Conservation (phyloP, 2,329 filamentous ascomycete species). For the Ilyonectria robusta region DNA sequence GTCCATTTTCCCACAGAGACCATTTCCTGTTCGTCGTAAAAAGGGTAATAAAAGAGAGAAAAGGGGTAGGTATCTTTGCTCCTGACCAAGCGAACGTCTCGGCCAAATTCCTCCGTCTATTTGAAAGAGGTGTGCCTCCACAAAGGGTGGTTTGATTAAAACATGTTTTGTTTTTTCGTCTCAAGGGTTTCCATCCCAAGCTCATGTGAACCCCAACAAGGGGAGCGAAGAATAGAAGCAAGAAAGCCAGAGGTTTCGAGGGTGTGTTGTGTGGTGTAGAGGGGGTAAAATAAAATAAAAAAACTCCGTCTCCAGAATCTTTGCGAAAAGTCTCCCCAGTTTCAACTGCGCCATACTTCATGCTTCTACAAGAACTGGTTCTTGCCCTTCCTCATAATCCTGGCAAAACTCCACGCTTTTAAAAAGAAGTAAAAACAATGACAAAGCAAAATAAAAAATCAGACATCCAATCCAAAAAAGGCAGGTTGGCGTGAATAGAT, state of each 20-base stretch:
- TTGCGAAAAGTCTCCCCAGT: constrained; percentile 35
- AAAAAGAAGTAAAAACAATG: constrained; percentile 33
- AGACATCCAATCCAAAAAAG: constrained; percentile 18
- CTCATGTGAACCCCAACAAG: constrained; percentile 20
- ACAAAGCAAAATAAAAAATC: constrained; percentile 36
- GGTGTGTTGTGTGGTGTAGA: constrained; percentile 10
- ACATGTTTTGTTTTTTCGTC: constrained; percentile 34
- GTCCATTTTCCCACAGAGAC: constrained; percentile 22
- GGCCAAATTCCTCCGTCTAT: constrained; percentile 43
- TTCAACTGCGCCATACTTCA: constrained; percentile 48
- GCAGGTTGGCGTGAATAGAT: constrained; percentile 35
- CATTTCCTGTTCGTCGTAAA: constrained; percentile 23
- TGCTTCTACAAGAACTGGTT: constrained; percentile 47
- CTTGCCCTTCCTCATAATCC: constrained; percentile 48
- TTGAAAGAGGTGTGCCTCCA: constrained; percentile 41
- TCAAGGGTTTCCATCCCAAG: constrained; percentile 29
- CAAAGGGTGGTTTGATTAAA: constrained; percentile 31
- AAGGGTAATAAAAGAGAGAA: constrained; percentile 29
- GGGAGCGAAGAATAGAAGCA: constrained; percentile 20
- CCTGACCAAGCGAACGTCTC: constrained; percentile 40
- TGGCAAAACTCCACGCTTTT: constrained; percentile 49
- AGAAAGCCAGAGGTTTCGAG: constrained; percentile 23
- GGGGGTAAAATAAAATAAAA: constrained; percentile 23
- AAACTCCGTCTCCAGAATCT: constrained; percentile 42
- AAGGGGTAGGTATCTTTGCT: constrained; percentile 38